Conservation (phyloP, 495 filamentous ascomycete species). For the Trichocladium uniseriatum region DNA sequence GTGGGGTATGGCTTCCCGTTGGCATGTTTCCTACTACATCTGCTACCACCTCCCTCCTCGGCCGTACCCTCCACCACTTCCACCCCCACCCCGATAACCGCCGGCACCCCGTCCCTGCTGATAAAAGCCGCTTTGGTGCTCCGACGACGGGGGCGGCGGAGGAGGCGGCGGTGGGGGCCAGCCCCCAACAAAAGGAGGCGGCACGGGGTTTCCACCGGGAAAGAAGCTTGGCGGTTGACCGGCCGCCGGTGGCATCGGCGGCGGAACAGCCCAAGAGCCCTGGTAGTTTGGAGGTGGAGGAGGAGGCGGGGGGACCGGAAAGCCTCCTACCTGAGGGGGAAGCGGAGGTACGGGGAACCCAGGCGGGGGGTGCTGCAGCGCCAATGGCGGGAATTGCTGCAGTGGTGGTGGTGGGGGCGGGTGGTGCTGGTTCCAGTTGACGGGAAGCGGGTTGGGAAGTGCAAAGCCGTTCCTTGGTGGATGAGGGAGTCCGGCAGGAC, state of each 20-base stretch:
- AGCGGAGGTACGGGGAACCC: constrained; percentile 6
- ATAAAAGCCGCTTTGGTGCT: constrained; percentile 19
- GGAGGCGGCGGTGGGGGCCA: constrained; percentile 19
- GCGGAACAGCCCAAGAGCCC: constrained; percentile 40
- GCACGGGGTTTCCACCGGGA: constrained; percentile 1
- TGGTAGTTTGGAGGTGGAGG: constrained; percentile 40
- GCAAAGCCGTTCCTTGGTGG: constrained; percentile 26
- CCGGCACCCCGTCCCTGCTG: constrained; percentile 8
- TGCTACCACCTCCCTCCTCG: constrained; percentile 6
- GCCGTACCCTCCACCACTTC: constrained; percentile 14
- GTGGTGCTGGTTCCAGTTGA: constrained; percentile 19
- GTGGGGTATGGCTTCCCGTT: neutral
- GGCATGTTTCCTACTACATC: neutral
- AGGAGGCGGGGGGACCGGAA: constrained; percentile 31
- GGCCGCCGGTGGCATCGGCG: constrained; percentile 33
- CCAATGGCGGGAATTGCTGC: neutral
- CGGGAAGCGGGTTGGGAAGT: constrained; percentile 26
- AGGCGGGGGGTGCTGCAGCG: neutral
- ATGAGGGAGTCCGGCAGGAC: constrained; percentile 10
- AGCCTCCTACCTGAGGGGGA: constrained; percentile 9
- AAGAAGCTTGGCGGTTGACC: neutral
- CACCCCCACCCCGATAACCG: constrained; percentile 10
- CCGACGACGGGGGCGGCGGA: constrained; percentile 19
- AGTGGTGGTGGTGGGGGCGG: neutral
- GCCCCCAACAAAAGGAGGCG: constrained; percentile 6